Conservation (phyloP, 2,329 filamentous ascomycete genomes). For the Xylariaceae sp. region DNA sequence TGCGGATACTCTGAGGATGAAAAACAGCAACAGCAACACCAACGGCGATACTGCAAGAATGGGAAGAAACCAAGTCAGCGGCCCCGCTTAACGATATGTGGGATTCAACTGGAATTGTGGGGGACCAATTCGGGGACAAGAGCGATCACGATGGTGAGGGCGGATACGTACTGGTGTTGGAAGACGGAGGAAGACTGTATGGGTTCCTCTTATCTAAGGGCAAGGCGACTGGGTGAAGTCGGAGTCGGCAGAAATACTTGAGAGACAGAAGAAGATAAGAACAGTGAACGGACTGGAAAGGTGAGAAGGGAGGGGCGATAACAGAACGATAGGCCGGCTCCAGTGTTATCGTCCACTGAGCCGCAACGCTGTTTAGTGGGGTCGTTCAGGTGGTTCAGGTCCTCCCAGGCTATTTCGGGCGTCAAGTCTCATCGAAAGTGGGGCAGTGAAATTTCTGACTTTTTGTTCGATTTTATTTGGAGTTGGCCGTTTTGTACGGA, state of each 20-base stretch:
- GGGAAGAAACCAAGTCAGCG: conserved; percentile 4
- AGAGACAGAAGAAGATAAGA: background rate
- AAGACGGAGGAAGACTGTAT: background rate
- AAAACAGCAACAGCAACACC: background rate
- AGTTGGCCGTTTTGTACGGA: background rate
- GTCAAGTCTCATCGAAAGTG: conserved; percentile 3
- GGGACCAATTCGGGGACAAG: background rate
- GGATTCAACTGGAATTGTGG: too few species aligned
- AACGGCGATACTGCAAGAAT: background rate
- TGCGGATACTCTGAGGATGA: background rate
- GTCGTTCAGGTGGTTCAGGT: conserved; percentile 3
- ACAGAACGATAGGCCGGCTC: background rate
- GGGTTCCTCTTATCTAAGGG: background rate
- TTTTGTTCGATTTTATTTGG: conserved; percentile 2
- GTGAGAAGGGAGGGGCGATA: conserved; percentile 11
- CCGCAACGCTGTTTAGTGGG: conserved; percentile 1
- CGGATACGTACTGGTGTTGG: background rate
- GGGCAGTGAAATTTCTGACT: conserved; percentile 19
- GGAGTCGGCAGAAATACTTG: conserved; percentile 2
- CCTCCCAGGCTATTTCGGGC: conserved; percentile 3
- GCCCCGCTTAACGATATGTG: conserved; percentile 10
- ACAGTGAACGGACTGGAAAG: conserved; percentile 5
- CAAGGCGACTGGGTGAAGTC: conserved; percentile 6
- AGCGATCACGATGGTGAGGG: conserved; percentile 24
- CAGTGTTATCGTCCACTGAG: background rate